A percentile compares a stretch with the other conserved stretches of the same genome.
phyloP scores from a whole-genome alignment of 352 stramenopile genomes.

The Phytophthora vignae region DNA sequence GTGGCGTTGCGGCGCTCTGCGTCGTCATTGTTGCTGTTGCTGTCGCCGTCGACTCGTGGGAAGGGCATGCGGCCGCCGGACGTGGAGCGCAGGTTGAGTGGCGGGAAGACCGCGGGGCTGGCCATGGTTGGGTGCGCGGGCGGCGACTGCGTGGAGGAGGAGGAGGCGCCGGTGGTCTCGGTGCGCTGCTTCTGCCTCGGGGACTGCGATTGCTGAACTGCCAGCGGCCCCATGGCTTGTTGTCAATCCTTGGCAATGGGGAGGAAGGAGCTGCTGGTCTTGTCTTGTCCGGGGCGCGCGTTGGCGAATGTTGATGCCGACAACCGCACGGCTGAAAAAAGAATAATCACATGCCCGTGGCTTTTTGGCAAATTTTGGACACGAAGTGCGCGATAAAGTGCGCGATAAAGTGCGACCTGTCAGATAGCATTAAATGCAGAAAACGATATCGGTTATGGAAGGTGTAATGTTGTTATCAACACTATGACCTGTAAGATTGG shows the following conservation, averaged over 20 bases:
- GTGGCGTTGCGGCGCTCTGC: conserved; percentile 45
- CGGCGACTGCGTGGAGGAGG: conserved; percentile 12
- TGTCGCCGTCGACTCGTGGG: conserved; percentile 25
- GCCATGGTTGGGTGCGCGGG: conserved; percentile 14
- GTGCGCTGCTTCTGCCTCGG: conserved; percentile 23
- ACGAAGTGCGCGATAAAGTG: neutral
- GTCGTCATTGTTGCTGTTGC: conserved; percentile 25
- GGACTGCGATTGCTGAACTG: conserved; percentile 37
- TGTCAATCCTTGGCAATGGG: too few relatives aligned
- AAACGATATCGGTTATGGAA: neutral
- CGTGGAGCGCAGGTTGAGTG: conserved; percentile 31
- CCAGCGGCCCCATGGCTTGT: conserved; percentile 23
- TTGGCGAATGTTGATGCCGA: conserved; percentile 53
- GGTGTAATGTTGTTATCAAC: too few relatives aligned
- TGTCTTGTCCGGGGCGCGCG: conserved; percentile 15
- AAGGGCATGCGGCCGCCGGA: conserved; percentile 25
- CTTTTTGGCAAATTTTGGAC: conserved; percentile 16
- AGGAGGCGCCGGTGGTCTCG: neutral
- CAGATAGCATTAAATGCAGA: neutral
- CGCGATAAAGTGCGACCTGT: too few relatives aligned
- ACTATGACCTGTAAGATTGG: neutral
- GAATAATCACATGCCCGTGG: conserved; percentile 41
- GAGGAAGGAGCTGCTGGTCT: neutral
- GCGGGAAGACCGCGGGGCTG: conserved; percentile 35
- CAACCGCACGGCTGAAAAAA: conserved; percentile 24